Evolutionary conservation across 192 early-diverging fungal genomes (phyloP), one percentile per base, ranked within the genome.

Genomic region (Pilaira anomala): DNA sequence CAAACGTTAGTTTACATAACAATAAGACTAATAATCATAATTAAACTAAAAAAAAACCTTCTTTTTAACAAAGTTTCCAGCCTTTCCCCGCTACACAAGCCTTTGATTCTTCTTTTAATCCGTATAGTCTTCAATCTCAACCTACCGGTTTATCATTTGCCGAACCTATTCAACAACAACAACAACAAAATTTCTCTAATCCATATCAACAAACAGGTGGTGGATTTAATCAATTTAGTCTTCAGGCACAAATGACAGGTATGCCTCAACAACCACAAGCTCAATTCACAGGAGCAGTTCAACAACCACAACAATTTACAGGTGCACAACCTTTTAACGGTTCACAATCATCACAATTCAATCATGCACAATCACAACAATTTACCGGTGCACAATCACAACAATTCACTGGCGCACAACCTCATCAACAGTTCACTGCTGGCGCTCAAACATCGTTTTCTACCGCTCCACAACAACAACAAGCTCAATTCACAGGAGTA

Each of bases 181-280:
- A 66, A 39, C 67, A 30, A 33, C 72, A 68, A 48, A 48, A 24
- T 21, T 60, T 49, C 24, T 36, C 54, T 14, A 36, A 36, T 4
- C 44, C 44, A 4, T 46, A 46, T 13, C 44, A 46, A 19, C 44
- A 46, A 46, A 18, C 0, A 6, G 13, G 13, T n/a, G 44, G 44
- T 4, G 53, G 53, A 55, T 55, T 30, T 55, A 22, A 21, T 11
- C 57, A 64, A 19, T 42, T 33, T n/a, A 19, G 28, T 16, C 44
- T 69, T 24, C 68, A 69, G 18, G 68, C 66, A 16, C 66, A 68
- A 62, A 68, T 68, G 62, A 69, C 68, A 50, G 68, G 68, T 40
- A 36, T 59, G 29, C 48, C 66, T 24, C 30, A 18, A 21, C 63
- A 45, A 40, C 26, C 18, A 19, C 44, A 61, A 25, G 40, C 39